Evolutionary conservation across 139 green algal species (phyloP).

Genomic region (Asterochloris erici): DNA sequence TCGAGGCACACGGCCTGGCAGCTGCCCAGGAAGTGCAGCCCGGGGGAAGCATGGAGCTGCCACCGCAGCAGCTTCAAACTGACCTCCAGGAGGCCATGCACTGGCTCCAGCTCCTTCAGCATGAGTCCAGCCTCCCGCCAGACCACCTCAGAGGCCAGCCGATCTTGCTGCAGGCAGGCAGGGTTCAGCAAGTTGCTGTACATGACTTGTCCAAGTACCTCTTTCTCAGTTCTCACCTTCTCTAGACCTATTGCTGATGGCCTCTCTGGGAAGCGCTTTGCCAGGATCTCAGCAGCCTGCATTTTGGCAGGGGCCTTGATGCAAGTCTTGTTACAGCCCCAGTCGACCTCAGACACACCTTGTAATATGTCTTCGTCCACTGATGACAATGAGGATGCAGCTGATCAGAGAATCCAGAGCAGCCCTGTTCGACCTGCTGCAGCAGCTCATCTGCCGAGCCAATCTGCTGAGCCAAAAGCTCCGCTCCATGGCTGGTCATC

Average conservation of each 20-base stretch:
- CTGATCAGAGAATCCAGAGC: not conserved
- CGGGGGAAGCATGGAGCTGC: too few relatives aligned
- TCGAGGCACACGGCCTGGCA: too few relatives aligned
- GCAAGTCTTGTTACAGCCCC: too few relatives aligned
- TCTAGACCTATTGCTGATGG: not conserved
- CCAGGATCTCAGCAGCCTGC: not conserved
- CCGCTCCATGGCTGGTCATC: not conserved
- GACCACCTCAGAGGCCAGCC: not conserved
- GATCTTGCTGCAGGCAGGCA: not conserved
- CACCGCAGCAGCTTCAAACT: too few relatives aligned
- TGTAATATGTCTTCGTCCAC: not conserved
- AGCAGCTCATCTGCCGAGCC: not conserved
- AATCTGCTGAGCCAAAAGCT: not conserved
- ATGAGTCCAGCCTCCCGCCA: not conserved
- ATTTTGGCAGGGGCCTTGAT: too few relatives aligned
- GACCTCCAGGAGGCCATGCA: constrained; percentile 1
- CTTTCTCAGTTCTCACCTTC: not conserved
- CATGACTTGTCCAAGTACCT: not conserved
- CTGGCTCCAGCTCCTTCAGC: constrained; percentile 4
- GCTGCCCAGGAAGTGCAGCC: too few relatives aligned
- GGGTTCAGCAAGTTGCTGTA: not conserved
- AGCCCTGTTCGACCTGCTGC: not conserved
- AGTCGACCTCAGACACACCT: too few relatives aligned
- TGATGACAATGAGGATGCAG: not conserved
- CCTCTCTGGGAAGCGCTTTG: constrained; percentile 10